Conservation (phyloP, 2,329 filamentous ascomycete species). For the Botrytis porri region DNA sequence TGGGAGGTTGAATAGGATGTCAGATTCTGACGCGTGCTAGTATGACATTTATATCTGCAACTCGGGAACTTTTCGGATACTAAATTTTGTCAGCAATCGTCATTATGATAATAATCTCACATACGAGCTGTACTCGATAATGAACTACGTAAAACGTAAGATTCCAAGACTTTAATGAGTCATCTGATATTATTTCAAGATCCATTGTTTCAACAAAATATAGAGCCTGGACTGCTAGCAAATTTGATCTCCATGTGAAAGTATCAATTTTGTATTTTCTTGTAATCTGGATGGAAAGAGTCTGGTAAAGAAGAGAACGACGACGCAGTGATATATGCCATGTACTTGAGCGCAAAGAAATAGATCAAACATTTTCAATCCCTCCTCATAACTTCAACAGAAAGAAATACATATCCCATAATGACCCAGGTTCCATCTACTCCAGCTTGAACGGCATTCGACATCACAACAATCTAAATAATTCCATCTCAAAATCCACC, state of each 20-base stretch:
- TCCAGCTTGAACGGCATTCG: too few species aligned
- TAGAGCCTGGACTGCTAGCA: background rate
- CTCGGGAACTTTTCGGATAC: background rate
- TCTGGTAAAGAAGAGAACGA: background rate
- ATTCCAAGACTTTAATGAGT: background rate
- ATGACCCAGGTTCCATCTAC: background rate
- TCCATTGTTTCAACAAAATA: background rate
- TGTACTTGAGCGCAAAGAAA: background rate
- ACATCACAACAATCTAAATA: background rate
- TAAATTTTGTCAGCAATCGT: background rate
- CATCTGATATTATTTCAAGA: background rate
- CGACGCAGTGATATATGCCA: background rate
- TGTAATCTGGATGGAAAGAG: background rate
- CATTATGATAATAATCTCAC: background rate
- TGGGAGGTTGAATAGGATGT: background rate
- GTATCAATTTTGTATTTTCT: background rate
- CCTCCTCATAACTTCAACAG: background rate
- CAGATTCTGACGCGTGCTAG: background rate
- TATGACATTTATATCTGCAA: background rate
- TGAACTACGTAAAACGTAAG: background rate
- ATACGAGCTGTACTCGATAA: background rate
- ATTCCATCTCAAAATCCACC: background rate
- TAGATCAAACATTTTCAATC: background rate
- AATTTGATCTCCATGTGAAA: background rate
- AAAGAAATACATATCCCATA: background rate